Evolutionary conservation across 768 basidiomycete genomes (phyloP), one percentile per base, ranked within the genome.

Genomic region (Gymnopilus junonius): DNA sequence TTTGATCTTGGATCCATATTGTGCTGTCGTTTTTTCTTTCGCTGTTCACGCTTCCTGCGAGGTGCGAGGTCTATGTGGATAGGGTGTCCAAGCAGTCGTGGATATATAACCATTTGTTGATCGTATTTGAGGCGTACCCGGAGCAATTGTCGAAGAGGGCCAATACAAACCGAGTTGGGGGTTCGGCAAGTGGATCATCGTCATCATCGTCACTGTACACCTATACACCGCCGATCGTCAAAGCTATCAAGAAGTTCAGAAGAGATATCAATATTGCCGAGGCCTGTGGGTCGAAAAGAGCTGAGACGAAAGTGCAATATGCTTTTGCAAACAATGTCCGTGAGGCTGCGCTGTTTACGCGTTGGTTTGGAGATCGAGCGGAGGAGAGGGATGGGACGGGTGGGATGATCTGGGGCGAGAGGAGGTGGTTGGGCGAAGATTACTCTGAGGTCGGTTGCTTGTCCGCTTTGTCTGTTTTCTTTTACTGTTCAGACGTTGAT

Each of bases 81-180:
- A 72, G 69, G 4, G 76, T 94, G 31, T 76, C 81, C 8, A 65
- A 74, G 21, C 79, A 85, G 59, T 91, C 92, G n/a, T 91, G 89
- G 89, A 76, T 79, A 23, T 93, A 83, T 70, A 67, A 71, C 8
- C 74, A 76, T 27, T 58, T 93, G 3, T 77, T 89, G 2, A 68
- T 93, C 37, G 61, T 94, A 12, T 85, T 94, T 57, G 90, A 91
- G 67, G 89, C 85, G 3, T 92, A 87, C 65, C 85, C 87, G 4
- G 79, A 80, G 15, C 76, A 80, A 4, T 69, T 69, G 59, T 79
- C 81, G 29, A 77, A 76, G 64, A 73, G 65, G 63, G 35, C 23
- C 23, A 58, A 21, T 31, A 3, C 45, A 8, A 8, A n/a, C 20
- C 65, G 70, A 59, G 31, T n/a, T 7, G 39, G 39, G 43, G 23